Evolutionary conservation across 305 asterid species (phyloP), one percentile per base, ranked within the genome.

Genomic region (Fraxinus greggii): DNA sequence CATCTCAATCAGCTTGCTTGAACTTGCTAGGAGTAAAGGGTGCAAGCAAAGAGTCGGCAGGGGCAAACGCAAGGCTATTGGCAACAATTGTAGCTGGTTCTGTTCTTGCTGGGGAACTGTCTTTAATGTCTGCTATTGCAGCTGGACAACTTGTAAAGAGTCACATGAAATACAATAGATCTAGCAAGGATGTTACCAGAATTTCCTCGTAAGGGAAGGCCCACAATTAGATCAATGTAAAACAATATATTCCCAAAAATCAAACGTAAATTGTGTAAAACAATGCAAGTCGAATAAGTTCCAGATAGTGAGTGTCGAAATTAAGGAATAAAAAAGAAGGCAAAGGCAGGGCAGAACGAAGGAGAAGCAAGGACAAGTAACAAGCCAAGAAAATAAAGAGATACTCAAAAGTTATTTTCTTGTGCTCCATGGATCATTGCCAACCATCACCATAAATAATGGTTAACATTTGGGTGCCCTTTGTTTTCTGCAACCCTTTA

Each of bases 81-180:
- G 90, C 92, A 23, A 86, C 90, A 35, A 83, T 89, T 67, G 87
- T 89, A 56, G 92, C 92, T 32, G 92, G 88, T 31, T 81, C 92
- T 38, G 92, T 89, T 79, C 89, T 89, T 17, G 92, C 92, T 2
- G 92, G 92, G 6, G 92, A 89, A 78, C 75, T 89, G 1, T 89
- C 92, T 19, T 85, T 89, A 32, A 86, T 89, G 90, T 89, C 92
- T 29, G 92, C 92, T 12, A 84, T 89, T 45, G 83, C 92, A 72
- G 89, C 92, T n/a, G 92, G 92, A 72, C 92, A 89, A 63, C 90
- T 89, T 4, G 90, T 89, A 6, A 87, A 35, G 40, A 89, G 92
- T 38, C 92, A 89, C 88, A 87, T 89, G 92, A 87, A 87, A 69
- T 89, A 84, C 74, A 89, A 89, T 51, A 83, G 92, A 61, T 89